These are phyloP conservation scores for Jamesozyma piceae DNA, from an alignment of 805 yeast species.

Conservation along the genomic window DNA sequence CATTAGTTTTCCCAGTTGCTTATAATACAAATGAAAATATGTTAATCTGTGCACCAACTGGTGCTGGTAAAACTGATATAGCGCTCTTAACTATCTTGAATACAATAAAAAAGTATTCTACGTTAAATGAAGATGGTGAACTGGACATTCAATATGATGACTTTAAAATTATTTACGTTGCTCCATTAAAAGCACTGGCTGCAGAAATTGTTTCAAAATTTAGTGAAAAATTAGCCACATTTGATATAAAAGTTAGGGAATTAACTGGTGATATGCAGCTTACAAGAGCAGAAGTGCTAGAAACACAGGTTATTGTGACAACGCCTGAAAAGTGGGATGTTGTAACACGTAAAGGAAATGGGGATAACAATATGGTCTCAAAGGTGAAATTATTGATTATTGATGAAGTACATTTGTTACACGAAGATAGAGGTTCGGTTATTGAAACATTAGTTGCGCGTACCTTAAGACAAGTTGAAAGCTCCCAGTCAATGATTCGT, in stretches of 20 bases:
- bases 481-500: slow-evolving; percentile 86
- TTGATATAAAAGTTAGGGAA: slow-evolving; percentile 80
- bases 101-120: slow-evolving; percentile 62
- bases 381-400: slow-evolving; percentile 81
- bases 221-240: slow-evolving; percentile 65
- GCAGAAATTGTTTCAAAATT: slow-evolving; percentile 94
- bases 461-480: slow-evolving; percentile 88
- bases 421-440: slow-evolving; percentile 97
- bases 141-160: slow-evolving; percentile 67
- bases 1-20: slow-evolving; percentile 84
- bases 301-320: slow-evolving; percentile 82
- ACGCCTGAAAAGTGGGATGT: slow-evolving; percentile 98
- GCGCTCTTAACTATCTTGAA: slow-evolving; percentile 75
- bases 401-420: slow-evolving; percentile 93
- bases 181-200: slow-evolving; percentile 88
- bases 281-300: slow-evolving; percentile 65
- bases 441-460: slow-evolving; percentile 92
- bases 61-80: slow-evolving; percentile 96
- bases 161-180: slow-evolving; percentile 86
- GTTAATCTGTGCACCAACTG: slow-evolving; percentile 95
- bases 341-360: slow-evolving; percentile 85
- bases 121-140: slow-evolving; percentile 42
- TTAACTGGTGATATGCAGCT: slow-evolving; percentile 94
- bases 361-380: slow-evolving; percentile 75
- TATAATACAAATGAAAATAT: slow-evolving; percentile 89